A percentile compares a stretch with the other conserved stretches of the same genome.
phyloP scores from a whole-genome alignment of 345 rosid species.

The Populus simonii region DNA sequence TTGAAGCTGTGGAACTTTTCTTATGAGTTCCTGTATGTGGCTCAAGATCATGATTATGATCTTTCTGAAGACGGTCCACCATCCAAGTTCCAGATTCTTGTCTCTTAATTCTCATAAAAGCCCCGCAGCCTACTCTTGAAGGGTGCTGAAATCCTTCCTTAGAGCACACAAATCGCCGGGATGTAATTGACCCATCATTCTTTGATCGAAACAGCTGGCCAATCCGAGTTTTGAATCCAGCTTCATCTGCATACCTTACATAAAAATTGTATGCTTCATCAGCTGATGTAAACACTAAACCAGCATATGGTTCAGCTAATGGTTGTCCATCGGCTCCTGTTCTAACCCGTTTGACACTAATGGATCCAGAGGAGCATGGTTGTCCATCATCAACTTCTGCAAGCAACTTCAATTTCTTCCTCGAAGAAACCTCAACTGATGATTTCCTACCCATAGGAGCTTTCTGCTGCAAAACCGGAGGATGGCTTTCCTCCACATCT shows the following conservation, averaged over 20 bases:
- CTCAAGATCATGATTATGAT: constrained; percentile 78
- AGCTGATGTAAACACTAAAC: constrained; percentile 71
- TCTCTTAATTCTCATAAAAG: constrained; percentile 89
- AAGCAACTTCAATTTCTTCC: constrained; percentile 51
- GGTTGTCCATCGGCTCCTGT: constrained; percentile 39
- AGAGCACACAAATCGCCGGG: constrained; percentile 85
- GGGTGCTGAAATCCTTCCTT: constrained; percentile 98
- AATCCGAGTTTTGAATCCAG: constrained; percentile 76
- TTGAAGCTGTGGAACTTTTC: constrained; percentile 40
- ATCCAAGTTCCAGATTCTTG: constrained; percentile 80
- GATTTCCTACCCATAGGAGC: constrained; percentile 40
- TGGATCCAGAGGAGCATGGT: constrained; percentile 43
- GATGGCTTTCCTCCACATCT: constrained; percentile 28
- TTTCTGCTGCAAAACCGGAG: constrained; percentile 32
- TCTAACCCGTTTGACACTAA: constrained; percentile 56
- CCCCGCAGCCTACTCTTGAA: constrained; percentile 86
- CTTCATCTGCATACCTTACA: constrained; percentile 57
- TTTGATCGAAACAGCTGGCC: constrained; percentile 93
- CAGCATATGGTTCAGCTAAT: constrained; percentile 51
- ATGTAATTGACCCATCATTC: constrained; percentile 74
- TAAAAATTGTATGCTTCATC: constrained; percentile 77
- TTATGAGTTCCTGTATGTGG: constrained; percentile 27
- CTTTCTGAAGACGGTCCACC: constrained; percentile 71
- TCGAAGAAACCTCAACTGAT: constrained; percentile 36
- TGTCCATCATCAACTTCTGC: constrained; percentile 40